These are phyloP conservation scores for Aspergillus pseudonomiae DNA, from an alignment of 2,329 filamentous ascomycete genomes.

Conservation along the genomic window DNA sequence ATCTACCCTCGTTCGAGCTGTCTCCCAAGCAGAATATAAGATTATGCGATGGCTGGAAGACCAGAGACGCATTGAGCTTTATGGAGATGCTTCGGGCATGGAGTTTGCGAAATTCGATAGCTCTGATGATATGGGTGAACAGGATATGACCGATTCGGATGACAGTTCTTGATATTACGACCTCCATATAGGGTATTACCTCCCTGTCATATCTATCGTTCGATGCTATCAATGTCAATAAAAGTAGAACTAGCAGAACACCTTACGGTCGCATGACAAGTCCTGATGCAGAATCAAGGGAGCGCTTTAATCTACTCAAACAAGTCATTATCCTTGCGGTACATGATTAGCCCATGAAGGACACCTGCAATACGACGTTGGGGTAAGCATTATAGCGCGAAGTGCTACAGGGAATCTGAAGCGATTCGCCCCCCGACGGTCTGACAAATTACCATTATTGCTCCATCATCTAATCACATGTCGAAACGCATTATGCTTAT, in stretches of 20 bases:
- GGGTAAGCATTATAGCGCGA: not conserved
- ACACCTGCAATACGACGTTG: not conserved
- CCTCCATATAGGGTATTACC: not conserved
- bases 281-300: not conserved
- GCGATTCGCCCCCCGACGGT: not conserved
- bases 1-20: constrained; percentile 53
- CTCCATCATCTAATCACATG: not conserved
- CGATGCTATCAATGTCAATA: not conserved
- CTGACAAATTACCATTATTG: not conserved
- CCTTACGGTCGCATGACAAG: not conserved
- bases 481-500: not conserved
- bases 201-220: not conserved
- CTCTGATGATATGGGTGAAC: constrained; percentile 19
- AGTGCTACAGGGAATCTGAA: not conserved
- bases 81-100: constrained; percentile 22
- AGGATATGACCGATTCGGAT: constrained; percentile 7
- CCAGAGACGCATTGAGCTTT: constrained; percentile 35
- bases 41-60: constrained; percentile 44
- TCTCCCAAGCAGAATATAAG: constrained; percentile 53
- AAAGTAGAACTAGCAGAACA: not conserved
- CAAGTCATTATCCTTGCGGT: not conserved
- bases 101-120: constrained; percentile 20
- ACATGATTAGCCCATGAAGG: not conserved
- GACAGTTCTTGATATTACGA: not conserved
- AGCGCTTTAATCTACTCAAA: not conserved